These are phyloP conservation scores for Phytophthora pini DNA, from an alignment of 352 stramenopile genomes.

Conservation along the genomic window DNA sequence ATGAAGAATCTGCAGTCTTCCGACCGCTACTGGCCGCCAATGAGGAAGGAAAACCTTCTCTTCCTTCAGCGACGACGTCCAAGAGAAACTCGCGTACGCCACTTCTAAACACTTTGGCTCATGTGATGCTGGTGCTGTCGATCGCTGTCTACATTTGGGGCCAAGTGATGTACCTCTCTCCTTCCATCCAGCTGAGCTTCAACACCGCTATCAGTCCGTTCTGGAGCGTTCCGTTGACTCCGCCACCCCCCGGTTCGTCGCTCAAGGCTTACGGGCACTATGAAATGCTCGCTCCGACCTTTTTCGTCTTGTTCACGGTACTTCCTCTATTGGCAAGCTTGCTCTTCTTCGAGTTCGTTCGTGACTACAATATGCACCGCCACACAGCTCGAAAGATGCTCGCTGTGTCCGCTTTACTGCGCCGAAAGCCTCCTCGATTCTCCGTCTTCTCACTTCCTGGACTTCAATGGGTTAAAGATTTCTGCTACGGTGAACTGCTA, in stretches of 20 bases:
- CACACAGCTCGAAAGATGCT: slow-evolving; percentile 45
- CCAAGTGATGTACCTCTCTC: slow-evolving; percentile 50
- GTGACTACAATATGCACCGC: slow-evolving; percentile 49
- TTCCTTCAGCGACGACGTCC: not conserved
- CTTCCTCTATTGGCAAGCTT: slow-evolving; percentile 51
- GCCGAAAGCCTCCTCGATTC: slow-evolving; percentile 47
- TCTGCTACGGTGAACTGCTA: slow-evolving; percentile 72
- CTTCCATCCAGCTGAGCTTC: slow-evolving; percentile 42
- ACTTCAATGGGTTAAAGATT: slow-evolving; percentile 22
- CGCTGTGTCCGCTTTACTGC: slow-evolving; percentile 47
- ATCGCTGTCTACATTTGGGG: slow-evolving; percentile 50
- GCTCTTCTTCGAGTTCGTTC: slow-evolving; percentile 51
- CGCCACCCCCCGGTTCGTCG: slow-evolving; percentile 31
- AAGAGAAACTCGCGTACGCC: slow-evolving; percentile 4
- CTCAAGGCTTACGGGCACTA: slow-evolving; percentile 40
- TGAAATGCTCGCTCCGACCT: slow-evolving; percentile 64
- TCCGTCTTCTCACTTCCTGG: not conserved
- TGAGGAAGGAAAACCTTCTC: slow-evolving; percentile 3
- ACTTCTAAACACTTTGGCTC: slow-evolving; percentile 30
- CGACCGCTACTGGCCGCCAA: slow-evolving; percentile 21
- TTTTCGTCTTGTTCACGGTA: slow-evolving; percentile 60
- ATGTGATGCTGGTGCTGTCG: slow-evolving; percentile 42
- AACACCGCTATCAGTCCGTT: slow-evolving; percentile 36
- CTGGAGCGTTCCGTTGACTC: slow-evolving; percentile 35
- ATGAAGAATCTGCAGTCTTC: slow-evolving; percentile 10